Conservation (phyloP, 768 basidiomycete species). For the Sarcodon sp. region DNA sequence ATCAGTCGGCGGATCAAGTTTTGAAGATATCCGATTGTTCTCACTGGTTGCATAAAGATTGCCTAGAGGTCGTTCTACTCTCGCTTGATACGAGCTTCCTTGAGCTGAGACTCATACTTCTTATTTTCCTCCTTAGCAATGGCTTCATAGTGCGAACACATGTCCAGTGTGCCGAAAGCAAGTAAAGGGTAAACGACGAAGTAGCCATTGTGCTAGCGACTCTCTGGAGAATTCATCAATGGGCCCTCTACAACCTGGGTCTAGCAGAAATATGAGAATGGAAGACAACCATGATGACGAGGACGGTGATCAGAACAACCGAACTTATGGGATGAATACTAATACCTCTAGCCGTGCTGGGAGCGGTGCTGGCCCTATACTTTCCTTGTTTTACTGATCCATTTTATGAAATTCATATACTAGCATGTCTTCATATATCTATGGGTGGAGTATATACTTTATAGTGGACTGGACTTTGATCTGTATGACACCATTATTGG, state of each 20-base stretch:
- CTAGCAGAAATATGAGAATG: not conserved
- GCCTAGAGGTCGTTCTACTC: slow-evolving; percentile 45
- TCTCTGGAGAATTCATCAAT: not conserved
- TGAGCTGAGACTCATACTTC: not conserved
- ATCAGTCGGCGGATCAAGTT: slow-evolving; percentile 44
- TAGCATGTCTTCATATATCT: too few relatives aligned
- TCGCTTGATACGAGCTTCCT: not conserved
- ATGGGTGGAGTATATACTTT: too few relatives aligned
- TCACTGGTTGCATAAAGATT: slow-evolving; percentile 73
- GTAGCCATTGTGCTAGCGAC: not conserved
- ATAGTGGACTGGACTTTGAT: too few relatives aligned
- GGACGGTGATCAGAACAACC: too few relatives aligned
- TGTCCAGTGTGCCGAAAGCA: slow-evolving; percentile 73
- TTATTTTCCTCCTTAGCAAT: slow-evolving; percentile 40
- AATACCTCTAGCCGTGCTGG: too few relatives aligned
- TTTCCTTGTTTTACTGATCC: too few relatives aligned
- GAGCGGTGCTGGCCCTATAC: too few relatives aligned
- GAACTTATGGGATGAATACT: too few relatives aligned
- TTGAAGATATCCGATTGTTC: slow-evolving; percentile 57
- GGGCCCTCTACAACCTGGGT: not conserved
- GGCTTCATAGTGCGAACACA: slow-evolving; percentile 63
- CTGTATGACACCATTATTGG: too few relatives aligned
- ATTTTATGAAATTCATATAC: too few relatives aligned
- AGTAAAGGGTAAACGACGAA: slow-evolving; percentile 19
- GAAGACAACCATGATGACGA: too few relatives aligned